These are phyloP conservation scores for Apostasia shenzhenica DNA, from an alignment of 106 monocot species.

Conservation along the genomic window DNA sequence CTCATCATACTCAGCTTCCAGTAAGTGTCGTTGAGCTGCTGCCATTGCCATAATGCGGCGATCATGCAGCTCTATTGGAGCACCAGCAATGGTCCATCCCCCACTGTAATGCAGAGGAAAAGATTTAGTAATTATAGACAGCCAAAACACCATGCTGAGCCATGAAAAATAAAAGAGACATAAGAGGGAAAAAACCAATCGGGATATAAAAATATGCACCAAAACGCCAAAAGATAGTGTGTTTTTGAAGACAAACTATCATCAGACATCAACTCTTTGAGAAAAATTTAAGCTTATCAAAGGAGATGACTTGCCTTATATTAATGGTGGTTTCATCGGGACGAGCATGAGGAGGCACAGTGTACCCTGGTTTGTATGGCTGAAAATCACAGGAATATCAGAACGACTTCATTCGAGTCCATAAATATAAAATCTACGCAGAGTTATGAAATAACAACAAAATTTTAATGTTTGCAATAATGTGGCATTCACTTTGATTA, in stretches of 20 bases:
- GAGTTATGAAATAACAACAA: too few relatives aligned
- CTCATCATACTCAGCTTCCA: slow-evolving; percentile 85
- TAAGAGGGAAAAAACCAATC: too few relatives aligned
- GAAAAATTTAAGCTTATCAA: too few relatives aligned
- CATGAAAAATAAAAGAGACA: neutral
- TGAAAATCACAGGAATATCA: slow-evolving; percentile 13
- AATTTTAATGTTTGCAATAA: too few relatives aligned
- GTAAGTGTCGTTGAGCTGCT: slow-evolving; percentile 58
- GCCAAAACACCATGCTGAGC: neutral
- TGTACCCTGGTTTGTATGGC: slow-evolving; percentile 72
- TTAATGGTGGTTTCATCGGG: slow-evolving; percentile 74
- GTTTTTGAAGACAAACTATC: neutral
- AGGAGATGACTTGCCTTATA: slow-evolving; percentile 42
- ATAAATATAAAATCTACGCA: too few relatives aligned
- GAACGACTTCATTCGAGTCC: too few relatives aligned
- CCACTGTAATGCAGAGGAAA: slow-evolving; percentile 24
- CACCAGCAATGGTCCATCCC: slow-evolving; percentile 65
- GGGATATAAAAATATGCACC: neutral
- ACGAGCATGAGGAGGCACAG: slow-evolving; percentile 41
- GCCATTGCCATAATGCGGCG: slow-evolving; percentile 73
- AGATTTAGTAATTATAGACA: neutral
- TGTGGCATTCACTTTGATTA: too few relatives aligned
- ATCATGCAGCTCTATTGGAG: slow-evolving; percentile 58
- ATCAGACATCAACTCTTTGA: too few relatives aligned
- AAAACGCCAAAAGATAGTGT: neutral